Conservation (phyloP, 176 grass and related monocot species). For the Leersia perrieri region DNA sequence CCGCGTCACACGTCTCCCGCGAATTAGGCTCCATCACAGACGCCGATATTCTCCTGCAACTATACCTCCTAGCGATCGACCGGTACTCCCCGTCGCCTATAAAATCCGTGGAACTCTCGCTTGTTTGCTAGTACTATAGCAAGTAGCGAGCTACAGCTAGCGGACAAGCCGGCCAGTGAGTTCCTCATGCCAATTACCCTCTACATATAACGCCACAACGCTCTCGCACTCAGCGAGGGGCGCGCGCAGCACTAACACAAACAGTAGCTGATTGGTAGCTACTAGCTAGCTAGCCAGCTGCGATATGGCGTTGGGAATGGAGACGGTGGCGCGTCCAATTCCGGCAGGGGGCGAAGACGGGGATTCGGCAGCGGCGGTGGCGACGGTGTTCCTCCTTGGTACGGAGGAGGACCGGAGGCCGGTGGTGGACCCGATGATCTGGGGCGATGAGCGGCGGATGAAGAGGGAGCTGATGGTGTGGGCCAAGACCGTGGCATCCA, state of each 20-base stretch:
- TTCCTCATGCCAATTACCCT: conserved; percentile 20
- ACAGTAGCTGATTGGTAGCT: neutral
- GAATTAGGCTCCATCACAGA: too few species aligned
- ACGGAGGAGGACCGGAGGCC: neutral
- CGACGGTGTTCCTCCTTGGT: conserved; percentile 22
- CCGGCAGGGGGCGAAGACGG: neutral
- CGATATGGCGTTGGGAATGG: conserved; percentile 6
- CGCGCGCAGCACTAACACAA: neutral
- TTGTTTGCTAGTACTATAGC: neutral
- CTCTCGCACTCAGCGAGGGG: neutral
- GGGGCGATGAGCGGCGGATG: conserved; percentile 64
- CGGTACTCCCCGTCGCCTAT: too few species aligned
- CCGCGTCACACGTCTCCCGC: neutral
- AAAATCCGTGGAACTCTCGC: neutral
- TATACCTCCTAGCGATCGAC: too few species aligned
- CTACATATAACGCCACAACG: neutral
- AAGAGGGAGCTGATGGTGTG: conserved; percentile 68
- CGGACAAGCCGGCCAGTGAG: neutral
- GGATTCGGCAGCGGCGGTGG: neutral
- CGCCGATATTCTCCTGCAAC: neutral
- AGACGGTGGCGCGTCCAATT: neutral
- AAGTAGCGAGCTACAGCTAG: too few species aligned
- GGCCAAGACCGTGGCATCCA: conserved; percentile 74
- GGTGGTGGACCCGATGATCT: conserved; percentile 51
- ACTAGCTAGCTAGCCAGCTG: too few species aligned